phyloP scores from a whole-genome alignment of 345 rosid genomes.

The Acer saccharum region DNA sequence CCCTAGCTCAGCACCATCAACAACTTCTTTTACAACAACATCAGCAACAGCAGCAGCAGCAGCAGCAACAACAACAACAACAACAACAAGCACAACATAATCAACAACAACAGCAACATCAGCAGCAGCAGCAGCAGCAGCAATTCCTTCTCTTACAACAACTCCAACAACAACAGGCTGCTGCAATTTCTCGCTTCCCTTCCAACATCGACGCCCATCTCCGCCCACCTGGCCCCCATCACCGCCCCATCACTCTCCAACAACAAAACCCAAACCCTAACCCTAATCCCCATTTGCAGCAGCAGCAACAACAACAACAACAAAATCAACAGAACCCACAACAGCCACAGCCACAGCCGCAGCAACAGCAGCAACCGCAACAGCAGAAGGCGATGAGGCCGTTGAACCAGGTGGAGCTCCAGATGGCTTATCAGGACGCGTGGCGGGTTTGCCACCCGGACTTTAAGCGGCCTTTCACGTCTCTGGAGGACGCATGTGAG shows the following conservation, averaged over 20 bases:
- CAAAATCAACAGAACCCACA: slow-evolving; percentile 22
- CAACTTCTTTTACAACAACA: slow-evolving; percentile 33
- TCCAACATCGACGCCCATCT: slow-evolving; percentile 89
- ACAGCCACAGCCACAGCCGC: slow-evolving; percentile 26
- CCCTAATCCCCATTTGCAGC: slow-evolving; percentile 36
- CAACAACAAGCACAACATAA: slow-evolving; percentile 42
- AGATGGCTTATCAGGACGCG: slow-evolving; percentile 92
- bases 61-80: slow-evolving; percentile 28
- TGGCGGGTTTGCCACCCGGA: slow-evolving; percentile 95
- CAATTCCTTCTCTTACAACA: slow-evolving; percentile 62
- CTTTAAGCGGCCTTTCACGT: slow-evolving; percentile 78
- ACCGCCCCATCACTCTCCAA: slow-evolving; percentile 41
- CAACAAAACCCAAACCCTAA: slow-evolving; percentile 42
- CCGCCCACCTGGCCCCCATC: slow-evolving; percentile 53
- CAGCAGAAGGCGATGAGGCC: slow-evolving; percentile 71
- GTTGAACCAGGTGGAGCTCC: slow-evolving; percentile 74
- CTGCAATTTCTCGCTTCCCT: slow-evolving; percentile 89
- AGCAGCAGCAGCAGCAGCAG: slow-evolving; percentile 73
- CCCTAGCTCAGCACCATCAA: slow-evolving; percentile 52
- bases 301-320: slow-evolving; percentile 33
- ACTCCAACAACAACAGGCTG: slow-evolving; percentile 50
- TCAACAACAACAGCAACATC: slow-evolving; percentile 46
- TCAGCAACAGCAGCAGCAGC: slow-evolving; percentile 38
- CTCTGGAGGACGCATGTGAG: slow-evolving; percentile 93
- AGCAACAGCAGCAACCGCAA: slow-evolving; percentile 39